Base-by-base conservation (phyloP, 169 alveolate species). In the Eimeria maxima region DNA sequence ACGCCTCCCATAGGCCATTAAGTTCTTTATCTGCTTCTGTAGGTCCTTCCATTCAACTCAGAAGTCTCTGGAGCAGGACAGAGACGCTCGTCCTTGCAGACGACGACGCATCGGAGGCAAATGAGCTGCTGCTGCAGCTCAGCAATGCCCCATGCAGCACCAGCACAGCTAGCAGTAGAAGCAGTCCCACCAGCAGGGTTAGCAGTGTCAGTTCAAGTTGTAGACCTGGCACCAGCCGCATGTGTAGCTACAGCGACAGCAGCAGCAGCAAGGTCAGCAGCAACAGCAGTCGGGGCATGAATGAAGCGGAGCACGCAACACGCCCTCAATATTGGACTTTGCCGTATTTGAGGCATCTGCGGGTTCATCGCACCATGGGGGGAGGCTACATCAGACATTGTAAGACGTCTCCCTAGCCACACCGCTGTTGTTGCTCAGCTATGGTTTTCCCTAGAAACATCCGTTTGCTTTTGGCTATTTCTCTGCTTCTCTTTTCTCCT, bases 301-400 rank as follows among this genome's bases (percentile, higher is more conserved):
- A 33, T 4, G 73, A 63, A 10, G 73, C 7, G 18, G 73, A 63
- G 18, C 29, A 67, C 24, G 44, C 18, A 67, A 7, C 78, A n/a
- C 10, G 33, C 20, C 4, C 86, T 47, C 50, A 11, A 27, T 16
- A 24, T 38, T 80, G 90, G 90, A 24, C 71, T 10, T 53, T 80
- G 47, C 90, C 69, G 50, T 18, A 27, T 47, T 29, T 80, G 90
- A 42, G 47, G 71, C 90, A 53, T 53, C 69, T 80, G 71, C 18
- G 90, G 69, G 44, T 80, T 13, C 69, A 80, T 57, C 65, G 47
- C 71, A 80, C 71, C 90, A 45, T 80, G 65, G 90, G 90, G 69
- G 90, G 71, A 22, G 90, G 90, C 45, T 80, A 24, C 69, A 47
- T 50, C 47, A 80, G 73, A 45, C 47, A 47, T 24, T 47, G 90